Evolutionary conservation across 257 asterid genomes (phyloP).

Genomic region (Petrea volubilis): DNA sequence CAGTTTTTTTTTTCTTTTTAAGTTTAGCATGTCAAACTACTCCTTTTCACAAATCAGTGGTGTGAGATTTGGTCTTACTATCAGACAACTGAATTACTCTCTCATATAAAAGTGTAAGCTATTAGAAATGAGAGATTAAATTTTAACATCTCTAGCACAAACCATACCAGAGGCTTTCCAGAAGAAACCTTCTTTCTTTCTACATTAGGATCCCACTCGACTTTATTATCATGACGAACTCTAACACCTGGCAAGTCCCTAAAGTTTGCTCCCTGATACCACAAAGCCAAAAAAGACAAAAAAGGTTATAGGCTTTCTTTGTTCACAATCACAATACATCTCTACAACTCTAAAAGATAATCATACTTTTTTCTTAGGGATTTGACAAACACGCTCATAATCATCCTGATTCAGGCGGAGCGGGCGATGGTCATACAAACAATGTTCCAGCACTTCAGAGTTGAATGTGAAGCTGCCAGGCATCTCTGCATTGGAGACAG

Average conservation of each 20-base stretch:
- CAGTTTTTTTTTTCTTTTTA: no score
- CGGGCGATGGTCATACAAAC: slow-evolving; percentile 74
- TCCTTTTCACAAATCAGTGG: no score
- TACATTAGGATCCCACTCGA: slow-evolving; percentile 61
- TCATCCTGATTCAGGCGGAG: slow-evolving; percentile 62
- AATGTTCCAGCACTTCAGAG: slow-evolving; percentile 16
- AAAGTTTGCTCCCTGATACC: slow-evolving; percentile 77
- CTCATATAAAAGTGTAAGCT: no score
- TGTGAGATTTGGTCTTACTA: no score
- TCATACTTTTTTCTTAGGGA: slow-evolving; percentile 72
- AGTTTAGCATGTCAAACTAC: no score
- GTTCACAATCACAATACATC: not conserved
- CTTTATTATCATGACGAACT: slow-evolving; percentile 62
- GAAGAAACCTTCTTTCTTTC: slow-evolving; percentile 52
- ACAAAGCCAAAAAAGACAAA: not conserved
- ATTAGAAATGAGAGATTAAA: no score
- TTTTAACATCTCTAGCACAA: no score
- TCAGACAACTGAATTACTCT: no score
- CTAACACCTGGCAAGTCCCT: slow-evolving; percentile 66
- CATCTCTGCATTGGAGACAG: slow-evolving; percentile 44
- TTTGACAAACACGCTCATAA: slow-evolving; percentile 56
- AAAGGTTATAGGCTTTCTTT: not conserved
- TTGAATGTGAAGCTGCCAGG: slow-evolving; percentile 44
- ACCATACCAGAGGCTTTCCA: slow-evolving; percentile 80
- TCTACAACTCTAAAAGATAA: not conserved